These are phyloP conservation scores for Periconia digitata DNA, from an alignment of 2,329 filamentous ascomycete genomes.

Conservation along the genomic window DNA sequence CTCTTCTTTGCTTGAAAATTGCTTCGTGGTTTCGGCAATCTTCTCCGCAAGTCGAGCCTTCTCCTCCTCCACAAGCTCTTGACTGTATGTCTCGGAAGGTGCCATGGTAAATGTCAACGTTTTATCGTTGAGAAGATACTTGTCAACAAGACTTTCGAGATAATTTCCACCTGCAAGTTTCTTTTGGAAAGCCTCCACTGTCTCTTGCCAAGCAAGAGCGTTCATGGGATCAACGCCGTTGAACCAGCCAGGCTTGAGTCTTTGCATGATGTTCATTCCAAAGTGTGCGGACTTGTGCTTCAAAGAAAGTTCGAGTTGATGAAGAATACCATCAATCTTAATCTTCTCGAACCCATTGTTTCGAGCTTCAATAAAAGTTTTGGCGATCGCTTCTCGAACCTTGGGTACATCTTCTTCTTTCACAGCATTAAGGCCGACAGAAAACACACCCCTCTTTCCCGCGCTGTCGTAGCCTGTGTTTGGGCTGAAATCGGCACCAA, in stretches of 20 bases:
- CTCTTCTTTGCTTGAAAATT: constrained; percentile 70
- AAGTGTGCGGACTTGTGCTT: constrained; percentile 98
- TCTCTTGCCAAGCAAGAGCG: constrained; percentile 87
- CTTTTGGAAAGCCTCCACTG: constrained; percentile 77
- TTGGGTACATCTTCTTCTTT: constrained; percentile 75
- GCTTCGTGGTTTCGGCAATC: constrained; percentile 68
- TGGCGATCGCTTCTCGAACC: constrained; percentile 72
- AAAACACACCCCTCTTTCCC: constrained; percentile 78
- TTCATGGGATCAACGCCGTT: constrained; percentile 92
- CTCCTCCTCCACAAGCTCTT: constrained; percentile 77
- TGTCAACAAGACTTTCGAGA: constrained; percentile 80
- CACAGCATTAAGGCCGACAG: constrained; percentile 88
- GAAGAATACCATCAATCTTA: constrained; percentile 91
- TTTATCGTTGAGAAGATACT: constrained; percentile 85
- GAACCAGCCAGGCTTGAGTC: constrained; percentile 91
- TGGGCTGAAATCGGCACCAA: constrained; percentile 91
- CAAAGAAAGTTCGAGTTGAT: constrained; percentile 87
- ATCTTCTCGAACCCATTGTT: constrained; percentile 80
- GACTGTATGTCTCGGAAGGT: constrained; percentile 73
- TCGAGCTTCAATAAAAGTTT: constrained; percentile 69
- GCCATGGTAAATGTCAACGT: constrained; percentile 93
- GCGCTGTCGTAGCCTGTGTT: constrained; percentile 90
- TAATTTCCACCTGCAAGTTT: constrained; percentile 76
- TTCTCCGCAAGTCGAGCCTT: constrained; percentile 71
- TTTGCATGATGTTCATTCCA: constrained; percentile 85